These are phyloP conservation scores for Thalia dealbata DNA, from an alignment of 176 grass and related monocot species.

Conservation along the genomic window DNA sequence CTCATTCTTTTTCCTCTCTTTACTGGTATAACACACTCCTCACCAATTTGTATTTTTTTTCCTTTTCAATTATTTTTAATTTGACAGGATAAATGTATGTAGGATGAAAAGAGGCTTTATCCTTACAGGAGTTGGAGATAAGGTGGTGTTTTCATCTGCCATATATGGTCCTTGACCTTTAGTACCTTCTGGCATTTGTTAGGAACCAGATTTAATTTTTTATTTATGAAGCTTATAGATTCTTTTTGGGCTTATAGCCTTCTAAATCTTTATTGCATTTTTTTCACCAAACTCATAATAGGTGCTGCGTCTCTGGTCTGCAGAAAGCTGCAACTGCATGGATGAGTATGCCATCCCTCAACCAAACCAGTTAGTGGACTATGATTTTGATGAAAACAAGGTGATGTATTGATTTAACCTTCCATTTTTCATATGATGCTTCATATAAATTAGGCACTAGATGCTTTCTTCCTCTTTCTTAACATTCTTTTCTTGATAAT, in stretches of 20 bases:
- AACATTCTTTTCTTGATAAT: neutral
- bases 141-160: constrained; percentile 30
- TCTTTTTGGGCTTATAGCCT: neutral
- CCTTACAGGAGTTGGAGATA: constrained; percentile 77
- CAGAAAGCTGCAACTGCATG: constrained; percentile 66
- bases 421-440: neutral
- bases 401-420: constrained; percentile 16
- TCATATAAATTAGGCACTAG: neutral
- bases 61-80: constrained; percentile 14
- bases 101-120: constrained; percentile 69
- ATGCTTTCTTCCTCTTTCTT: neutral
- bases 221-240: neutral
- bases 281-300: constrained; percentile 23
- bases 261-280: neutral
- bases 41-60: neutral
- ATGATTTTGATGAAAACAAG: constrained; percentile 98
- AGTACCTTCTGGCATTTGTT: no score
- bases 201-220: neutral
- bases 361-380: constrained; percentile 48
- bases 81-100: constrained; percentile 54
- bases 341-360: constrained; percentile 61
- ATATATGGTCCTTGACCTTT: no score
- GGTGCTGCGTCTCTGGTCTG: constrained; percentile 79
- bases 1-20: neutral
- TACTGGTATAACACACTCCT: neutral